A percentile compares a stretch with the other conserved stretches of the same genome.
phyloP scores from a whole-genome alignment of 2,329 filamentous ascomycete species.

The Monilinia vaccinii-corymbosi region DNA sequence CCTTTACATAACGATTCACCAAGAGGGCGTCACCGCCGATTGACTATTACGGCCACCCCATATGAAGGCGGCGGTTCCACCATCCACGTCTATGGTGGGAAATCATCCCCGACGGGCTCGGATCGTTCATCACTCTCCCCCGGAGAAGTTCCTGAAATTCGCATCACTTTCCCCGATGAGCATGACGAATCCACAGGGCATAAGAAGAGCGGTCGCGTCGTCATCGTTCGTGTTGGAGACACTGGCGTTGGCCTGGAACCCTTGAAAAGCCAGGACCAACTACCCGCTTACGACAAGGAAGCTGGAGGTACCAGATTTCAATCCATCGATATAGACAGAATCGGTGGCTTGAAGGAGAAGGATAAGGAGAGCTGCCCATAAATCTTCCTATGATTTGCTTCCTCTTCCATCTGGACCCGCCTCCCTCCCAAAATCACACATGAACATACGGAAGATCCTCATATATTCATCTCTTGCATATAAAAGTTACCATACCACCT shows the following conservation, averaged over 20 bases:
- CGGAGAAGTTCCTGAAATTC: constrained; percentile 87
- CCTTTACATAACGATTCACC: constrained; percentile 57
- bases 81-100: constrained; percentile 70
- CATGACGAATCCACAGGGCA: constrained; percentile 71
- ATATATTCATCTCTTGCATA: constrained; percentile 12
- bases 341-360: constrained; percentile 91
- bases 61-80: constrained; percentile 50
- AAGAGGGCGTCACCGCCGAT: constrained; percentile 41
- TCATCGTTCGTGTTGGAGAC: constrained; percentile 87
- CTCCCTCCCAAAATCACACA: neutral
- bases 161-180: constrained; percentile 96
- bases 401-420: neutral
- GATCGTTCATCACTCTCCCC: constrained; percentile 67
- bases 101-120: constrained; percentile 69
- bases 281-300: constrained; percentile 84
- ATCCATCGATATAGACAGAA: constrained; percentile 87
- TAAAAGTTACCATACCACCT: constrained; percentile 2
- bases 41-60: constrained; percentile 44
- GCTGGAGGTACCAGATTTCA: constrained; percentile 67
- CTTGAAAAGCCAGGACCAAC: constrained; percentile 61
- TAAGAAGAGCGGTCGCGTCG: constrained; percentile 74
- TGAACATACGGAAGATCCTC: constrained; percentile 7
- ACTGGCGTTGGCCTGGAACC: constrained; percentile 82
- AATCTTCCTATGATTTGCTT: neutral
- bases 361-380: constrained; percentile 44